These are phyloP conservation scores for Penicillium parvum DNA, from an alignment of 495 filamentous ascomycete species.

Conservation along the genomic window DNA sequence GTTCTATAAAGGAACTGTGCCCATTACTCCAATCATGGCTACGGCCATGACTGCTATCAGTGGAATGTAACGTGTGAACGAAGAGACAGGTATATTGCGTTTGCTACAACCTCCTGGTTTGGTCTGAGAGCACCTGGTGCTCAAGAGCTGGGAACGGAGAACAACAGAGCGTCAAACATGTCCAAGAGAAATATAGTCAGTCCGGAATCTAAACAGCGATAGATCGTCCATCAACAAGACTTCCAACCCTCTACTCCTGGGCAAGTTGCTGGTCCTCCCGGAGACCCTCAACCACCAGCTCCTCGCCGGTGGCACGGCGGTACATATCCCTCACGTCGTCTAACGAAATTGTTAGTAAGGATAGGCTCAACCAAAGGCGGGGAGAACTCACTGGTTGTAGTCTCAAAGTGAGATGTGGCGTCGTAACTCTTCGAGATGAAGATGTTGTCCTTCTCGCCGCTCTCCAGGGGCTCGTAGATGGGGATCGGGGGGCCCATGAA, in stretches of 20 bases:
- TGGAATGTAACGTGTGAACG: conserved; percentile 1
- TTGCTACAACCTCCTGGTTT: conserved; percentile 15
- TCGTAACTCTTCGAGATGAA: conserved; percentile 99
- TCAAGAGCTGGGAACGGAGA: conserved; percentile 14
- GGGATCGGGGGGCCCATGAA: conserved; percentile 92
- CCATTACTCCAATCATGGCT: too few relatives aligned
- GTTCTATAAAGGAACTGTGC: too few relatives aligned
- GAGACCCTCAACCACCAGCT: conserved; percentile 64
- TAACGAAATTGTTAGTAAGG: conserved; percentile 12
- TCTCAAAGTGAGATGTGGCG: conserved; percentile 96
- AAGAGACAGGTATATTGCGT: conserved; percentile 16
- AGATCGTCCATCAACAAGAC: conserved; percentile 24
- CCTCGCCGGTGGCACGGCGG: conserved; percentile 77
- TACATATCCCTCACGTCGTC: conserved; percentile 97
- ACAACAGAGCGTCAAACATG: conserved; percentile 18
- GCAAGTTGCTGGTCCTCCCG: conserved; percentile 50
- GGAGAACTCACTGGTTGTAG: conserved; percentile 58
- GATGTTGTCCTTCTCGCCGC: conserved; percentile 83
- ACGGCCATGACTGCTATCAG: too few relatives aligned
- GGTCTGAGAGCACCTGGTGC: conserved; percentile 6
- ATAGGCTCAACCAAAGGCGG: not conserved
- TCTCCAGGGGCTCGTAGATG: conserved; percentile 86
- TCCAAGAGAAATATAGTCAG: conserved; percentile 32
- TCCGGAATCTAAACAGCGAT: conserved; percentile 26
- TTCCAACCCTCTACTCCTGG: conserved; percentile 37